Evolutionary conservation across 2,329 filamentous ascomycete species (phyloP).

Genomic region (Phaeosphaeria sp.): DNA sequence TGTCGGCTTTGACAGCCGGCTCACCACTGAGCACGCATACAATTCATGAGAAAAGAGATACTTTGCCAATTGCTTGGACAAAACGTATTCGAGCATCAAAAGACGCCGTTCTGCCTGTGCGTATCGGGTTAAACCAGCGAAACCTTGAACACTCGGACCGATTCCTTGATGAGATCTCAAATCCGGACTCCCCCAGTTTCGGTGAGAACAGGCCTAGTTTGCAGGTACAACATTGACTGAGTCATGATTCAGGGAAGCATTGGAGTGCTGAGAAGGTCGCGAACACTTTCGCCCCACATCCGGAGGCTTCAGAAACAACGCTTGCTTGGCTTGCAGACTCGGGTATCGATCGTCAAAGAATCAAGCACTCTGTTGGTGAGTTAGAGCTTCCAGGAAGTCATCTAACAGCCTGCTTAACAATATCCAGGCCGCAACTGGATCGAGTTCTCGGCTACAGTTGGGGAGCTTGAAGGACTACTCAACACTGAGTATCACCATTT

Average conservation of each 20-base stretch:
- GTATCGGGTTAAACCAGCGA: slow-evolving; percentile 17
- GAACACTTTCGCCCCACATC: slow-evolving; percentile 22
- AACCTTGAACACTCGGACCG: slow-evolving; percentile 22
- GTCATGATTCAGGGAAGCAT: slow-evolving; percentile 9
- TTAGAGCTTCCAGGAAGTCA: neutral
- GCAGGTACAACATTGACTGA: neutral
- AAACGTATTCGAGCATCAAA: slow-evolving; percentile 17
- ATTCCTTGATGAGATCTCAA: slow-evolving; percentile 20
- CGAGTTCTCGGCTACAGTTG: slow-evolving; percentile 14
- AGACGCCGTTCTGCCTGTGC: slow-evolving; percentile 16
- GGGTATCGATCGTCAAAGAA: slow-evolving; percentile 15
- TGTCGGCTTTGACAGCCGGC: slow-evolving; percentile 4
- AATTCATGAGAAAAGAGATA: slow-evolving; percentile 19
- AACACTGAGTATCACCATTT: slow-evolving; percentile 23
- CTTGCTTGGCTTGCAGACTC: slow-evolving; percentile 21
- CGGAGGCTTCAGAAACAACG: slow-evolving; percentile 15
- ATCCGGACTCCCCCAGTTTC: slow-evolving; percentile 24
- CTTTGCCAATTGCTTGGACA: slow-evolving; percentile 16
- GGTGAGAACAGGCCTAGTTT: slow-evolving; percentile 1
- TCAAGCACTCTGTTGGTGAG: slow-evolving; percentile 21
- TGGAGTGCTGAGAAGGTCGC: slow-evolving; percentile 21
- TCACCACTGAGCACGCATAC: slow-evolving; percentile 11
- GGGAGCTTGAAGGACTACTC: slow-evolving; percentile 17
- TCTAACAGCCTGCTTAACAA: neutral
- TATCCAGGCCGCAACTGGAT: slow-evolving; percentile 16